Evolutionary conservation across 2,329 filamentous ascomycete species (phyloP).

Genomic region (Nannizzia gypsea): DNA sequence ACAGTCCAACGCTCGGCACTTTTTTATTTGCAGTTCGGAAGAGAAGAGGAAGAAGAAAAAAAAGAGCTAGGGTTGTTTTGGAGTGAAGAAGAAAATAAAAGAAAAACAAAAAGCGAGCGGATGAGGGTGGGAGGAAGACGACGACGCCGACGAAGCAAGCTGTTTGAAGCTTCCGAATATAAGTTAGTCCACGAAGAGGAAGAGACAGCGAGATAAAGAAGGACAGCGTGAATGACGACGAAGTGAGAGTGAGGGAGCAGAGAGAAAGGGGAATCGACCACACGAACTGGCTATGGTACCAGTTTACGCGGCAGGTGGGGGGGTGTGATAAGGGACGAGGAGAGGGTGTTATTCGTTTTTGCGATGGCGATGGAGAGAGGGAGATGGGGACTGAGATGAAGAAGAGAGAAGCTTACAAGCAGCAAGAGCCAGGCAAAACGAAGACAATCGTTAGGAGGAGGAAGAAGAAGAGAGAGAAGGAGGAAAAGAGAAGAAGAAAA

Average conservation of each 20-base stretch:
- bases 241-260: slow-evolving; percentile 7
- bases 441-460: background rate
- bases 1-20: background rate
- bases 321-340: slow-evolving; percentile 9
- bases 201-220: background rate
- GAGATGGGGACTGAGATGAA: background rate
- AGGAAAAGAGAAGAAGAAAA: background rate
- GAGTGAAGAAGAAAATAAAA: background rate
- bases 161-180: slow-evolving; percentile 6
- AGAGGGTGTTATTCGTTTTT: background rate
- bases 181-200: background rate
- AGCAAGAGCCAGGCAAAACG: background rate
- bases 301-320: slow-evolving; percentile 10
- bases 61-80: background rate
- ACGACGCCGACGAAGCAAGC: background rate
- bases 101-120: background rate
- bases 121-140: background rate
- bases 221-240: background rate
- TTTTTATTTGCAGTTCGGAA: background rate
- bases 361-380: background rate
- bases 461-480: background rate
- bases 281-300: background rate
- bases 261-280: slow-evolving; percentile 11
- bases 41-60: slow-evolving; percentile 3
- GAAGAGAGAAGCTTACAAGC: background rate